Evolutionary conservation across 1,284 basidiomycete genomes (phyloP).

Genomic region (Ustilago cynodontis): DNA sequence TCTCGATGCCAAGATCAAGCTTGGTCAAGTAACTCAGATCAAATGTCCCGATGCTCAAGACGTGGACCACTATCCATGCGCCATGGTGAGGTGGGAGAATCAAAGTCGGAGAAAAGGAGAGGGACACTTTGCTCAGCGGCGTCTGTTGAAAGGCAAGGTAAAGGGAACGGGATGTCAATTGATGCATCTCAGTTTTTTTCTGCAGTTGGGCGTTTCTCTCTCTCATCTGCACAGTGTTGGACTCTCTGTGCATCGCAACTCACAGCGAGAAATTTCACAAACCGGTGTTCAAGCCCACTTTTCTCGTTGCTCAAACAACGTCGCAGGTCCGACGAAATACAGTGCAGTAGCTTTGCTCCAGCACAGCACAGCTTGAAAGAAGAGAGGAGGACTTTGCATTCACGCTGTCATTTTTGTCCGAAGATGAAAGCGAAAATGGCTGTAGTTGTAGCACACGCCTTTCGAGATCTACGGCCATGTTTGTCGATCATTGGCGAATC

Average conservation of each 20-base stretch:
- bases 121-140: too few species aligned
- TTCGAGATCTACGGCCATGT: not conserved
- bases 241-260: slow-evolving; percentile 15
- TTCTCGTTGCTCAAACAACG: not conserved
- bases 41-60: too few species aligned
- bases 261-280: slow-evolving; percentile 6
- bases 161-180: too few species aligned
- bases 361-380: too few species aligned
- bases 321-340: not conserved
- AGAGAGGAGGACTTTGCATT: too few species aligned
- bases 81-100: not conserved
- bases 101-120: slow-evolving; percentile 15
- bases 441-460: too few species aligned
- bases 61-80: too few species aligned
- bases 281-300: not conserved
- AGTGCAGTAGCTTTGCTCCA: not conserved
- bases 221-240: not conserved
- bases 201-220: slow-evolving; percentile 7
- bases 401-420: too few species aligned
- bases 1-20: not conserved
- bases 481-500: slow-evolving; percentile 3
- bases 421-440: too few species aligned
- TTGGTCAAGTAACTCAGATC: too few species aligned
- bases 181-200: slow-evolving; percentile 4
- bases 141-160: not conserved